Evolutionary conservation across 2,329 filamentous ascomycete genomes (phyloP), one percentile per base, ranked within the genome.

Genomic region (Alternaria infectoria): DNA sequence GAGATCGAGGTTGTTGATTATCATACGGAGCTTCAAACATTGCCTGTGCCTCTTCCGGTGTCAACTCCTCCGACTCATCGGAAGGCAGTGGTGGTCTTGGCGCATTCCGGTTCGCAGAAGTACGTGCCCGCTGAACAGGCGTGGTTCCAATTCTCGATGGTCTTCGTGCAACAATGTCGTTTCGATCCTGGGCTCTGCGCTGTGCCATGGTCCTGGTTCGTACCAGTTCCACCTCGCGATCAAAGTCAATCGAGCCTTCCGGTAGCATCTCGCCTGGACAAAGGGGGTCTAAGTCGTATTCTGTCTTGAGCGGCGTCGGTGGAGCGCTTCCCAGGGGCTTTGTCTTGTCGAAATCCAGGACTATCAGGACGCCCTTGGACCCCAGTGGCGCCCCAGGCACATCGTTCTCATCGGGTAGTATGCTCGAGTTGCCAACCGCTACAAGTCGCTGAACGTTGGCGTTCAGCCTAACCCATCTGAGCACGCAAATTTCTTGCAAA

Each of bases 11-110:
- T 54, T 80, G 78, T 28, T 78, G 74, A 32, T 81, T 78, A 44
- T 80, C 77, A 54, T 81, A 81, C 4, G 80, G 80, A 26, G 72
- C 76, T 65, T 81, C 80, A 13, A 81, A 80, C 10, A 74, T 71
- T 17, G 77, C 77, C 55, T 78, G 76, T 25, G 72, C 78, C 65
- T 80, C 75, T 63, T 79, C 75, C 9, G 62, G 66, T 3, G 74
- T 79, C 57, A 80, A 52, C 44, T 77, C 74, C 7, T 76, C 74
- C 28, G 73, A 73, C 13, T 80, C 78, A 36, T 76, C 71, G 30
- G 68, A 64, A 5, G 66, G 61, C 4, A 68, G 68, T 21, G 64
- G 64, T 17, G 70, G 68, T 19, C 69, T 71, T 13, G 62, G 57
- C 5, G 67, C 66, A 28, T 69, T 58, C 7, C 72, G 68, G 25